Percentiles rank a stretch among this genome's conserved stretches.
phyloP scores from a whole-genome alignment of 2,329 filamentous ascomycete species.

The Colletotrichum tropicale region DNA sequence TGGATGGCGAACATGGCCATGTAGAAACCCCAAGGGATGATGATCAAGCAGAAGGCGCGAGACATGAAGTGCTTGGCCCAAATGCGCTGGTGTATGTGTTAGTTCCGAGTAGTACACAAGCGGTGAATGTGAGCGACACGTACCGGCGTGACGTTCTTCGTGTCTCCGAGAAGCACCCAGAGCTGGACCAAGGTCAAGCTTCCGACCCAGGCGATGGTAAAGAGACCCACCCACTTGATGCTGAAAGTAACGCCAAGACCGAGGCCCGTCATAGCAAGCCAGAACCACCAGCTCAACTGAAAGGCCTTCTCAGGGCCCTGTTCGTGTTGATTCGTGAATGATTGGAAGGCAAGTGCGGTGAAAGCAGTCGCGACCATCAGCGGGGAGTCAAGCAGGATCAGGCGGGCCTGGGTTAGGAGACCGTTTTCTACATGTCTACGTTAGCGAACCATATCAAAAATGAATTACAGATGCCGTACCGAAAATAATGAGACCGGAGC shows the following conservation, averaged over 20 bases:
- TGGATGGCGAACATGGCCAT: slow-evolving; percentile 97
- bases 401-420: slow-evolving; percentile 89
- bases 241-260: slow-evolving; percentile 89
- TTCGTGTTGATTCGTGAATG: slow-evolving; percentile 97
- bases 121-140: slow-evolving; percentile 28
- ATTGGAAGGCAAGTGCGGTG: slow-evolving; percentile 87
- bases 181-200: slow-evolving; percentile 88
- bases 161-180: slow-evolving; percentile 92
- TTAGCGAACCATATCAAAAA: slow-evolving; percentile 27
- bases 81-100: slow-evolving; percentile 56
- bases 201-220: slow-evolving; percentile 98
- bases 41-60: slow-evolving; percentile 86
- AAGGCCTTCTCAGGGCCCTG: slow-evolving; percentile 90
- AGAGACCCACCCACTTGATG: slow-evolving; percentile 98
- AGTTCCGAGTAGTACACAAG: background rate
- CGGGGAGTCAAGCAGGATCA: slow-evolving; percentile 96
- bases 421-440: slow-evolving; percentile 75
- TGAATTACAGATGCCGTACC: slow-evolving; percentile 58
- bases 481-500: slow-evolving; percentile 87
- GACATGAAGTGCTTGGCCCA: slow-evolving; percentile 96
- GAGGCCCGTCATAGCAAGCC: slow-evolving; percentile 85
- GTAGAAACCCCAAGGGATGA: slow-evolving; percentile 90
- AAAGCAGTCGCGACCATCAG: slow-evolving; percentile 92
- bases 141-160: slow-evolving; percentile 80
- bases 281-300: slow-evolving; percentile 95